Conservation (phyloP, 306 rosid genomes). For the Acacia acuminata region DNA sequence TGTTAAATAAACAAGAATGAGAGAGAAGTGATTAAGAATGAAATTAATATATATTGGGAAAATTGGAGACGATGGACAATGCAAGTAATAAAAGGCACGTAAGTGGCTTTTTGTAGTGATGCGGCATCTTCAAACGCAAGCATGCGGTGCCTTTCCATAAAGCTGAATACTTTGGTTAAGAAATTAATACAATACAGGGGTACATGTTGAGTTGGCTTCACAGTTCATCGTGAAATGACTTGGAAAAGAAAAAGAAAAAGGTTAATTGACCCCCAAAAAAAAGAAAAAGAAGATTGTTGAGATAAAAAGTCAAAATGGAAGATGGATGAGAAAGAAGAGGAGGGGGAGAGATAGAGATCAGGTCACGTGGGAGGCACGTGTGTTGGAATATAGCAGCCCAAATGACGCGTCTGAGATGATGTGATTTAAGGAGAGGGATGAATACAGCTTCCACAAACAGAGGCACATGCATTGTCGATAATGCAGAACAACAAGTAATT, state of each 20-base stretch:
- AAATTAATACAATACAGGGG: background rate
- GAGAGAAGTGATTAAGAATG: background rate
- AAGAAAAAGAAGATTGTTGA: background rate
- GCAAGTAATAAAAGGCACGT: background rate
- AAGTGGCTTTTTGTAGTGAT: background rate
- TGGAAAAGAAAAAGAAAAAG: background rate
- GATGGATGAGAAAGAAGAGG: background rate
- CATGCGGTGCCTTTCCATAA: conserved; percentile 14
- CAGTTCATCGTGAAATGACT: background rate
- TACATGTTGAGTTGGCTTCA: background rate
- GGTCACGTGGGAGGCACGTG: conserved; percentile 61
- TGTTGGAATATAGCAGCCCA: conserved; percentile 21
- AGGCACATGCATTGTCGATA: background rate
- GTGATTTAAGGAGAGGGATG: background rate
- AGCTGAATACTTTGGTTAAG: background rate
- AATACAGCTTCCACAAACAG: background rate
- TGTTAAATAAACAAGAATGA: background rate
- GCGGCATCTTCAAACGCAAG: conserved; percentile 9
- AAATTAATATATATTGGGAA: background rate
- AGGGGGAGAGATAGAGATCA: conserved; percentile 30
- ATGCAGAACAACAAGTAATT: background rate
- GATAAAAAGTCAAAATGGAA: background rate
- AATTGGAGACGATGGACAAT: background rate
- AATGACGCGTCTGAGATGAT: conserved; percentile 45
- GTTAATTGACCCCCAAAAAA: background rate